phyloP scores from a whole-genome alignment of 2,329 filamentous ascomycete species.

The Aschersonia sp. region DNA sequence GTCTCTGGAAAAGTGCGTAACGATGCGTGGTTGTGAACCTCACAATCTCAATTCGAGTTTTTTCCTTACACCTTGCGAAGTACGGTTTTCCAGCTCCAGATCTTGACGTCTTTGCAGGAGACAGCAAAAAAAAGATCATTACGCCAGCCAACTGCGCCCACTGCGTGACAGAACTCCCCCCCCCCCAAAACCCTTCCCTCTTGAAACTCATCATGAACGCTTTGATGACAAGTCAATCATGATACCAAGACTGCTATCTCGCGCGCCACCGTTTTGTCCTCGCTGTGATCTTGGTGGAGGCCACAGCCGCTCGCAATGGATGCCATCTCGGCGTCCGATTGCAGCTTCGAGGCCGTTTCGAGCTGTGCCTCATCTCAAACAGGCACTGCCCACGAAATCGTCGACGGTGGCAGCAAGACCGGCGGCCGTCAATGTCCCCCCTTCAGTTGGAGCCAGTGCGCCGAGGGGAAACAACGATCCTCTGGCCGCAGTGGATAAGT shows the following conservation, averaged over 20 bases:
- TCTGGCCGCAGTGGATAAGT: slow-evolving; percentile 23
- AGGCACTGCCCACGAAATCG: slow-evolving; percentile 7
- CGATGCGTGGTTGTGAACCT: no score
- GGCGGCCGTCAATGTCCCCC: background rate
- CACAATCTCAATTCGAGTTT: no score
- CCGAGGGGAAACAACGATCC: slow-evolving; percentile 13
- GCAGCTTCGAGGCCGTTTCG: slow-evolving; percentile 13
- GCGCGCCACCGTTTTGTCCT: slow-evolving; percentile 17
- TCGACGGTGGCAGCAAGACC: background rate
- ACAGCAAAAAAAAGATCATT: no score
- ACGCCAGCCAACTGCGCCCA: no score
- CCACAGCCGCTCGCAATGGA: slow-evolving; percentile 14
- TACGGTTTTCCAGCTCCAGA: no score
- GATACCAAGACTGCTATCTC: slow-evolving; percentile 20
- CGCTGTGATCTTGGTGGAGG: slow-evolving; percentile 13
- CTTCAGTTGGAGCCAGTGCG: slow-evolving; percentile 5
- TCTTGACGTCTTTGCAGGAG: no score
- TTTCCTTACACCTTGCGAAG: no score
- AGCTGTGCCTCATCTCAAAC: slow-evolving; percentile 12
- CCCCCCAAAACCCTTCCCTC: no score
- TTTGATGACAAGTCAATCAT: slow-evolving; percentile 9
- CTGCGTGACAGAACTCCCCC: no score
- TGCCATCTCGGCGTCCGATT: slow-evolving; percentile 11
- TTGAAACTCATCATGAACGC: no score
- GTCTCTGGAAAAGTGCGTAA: no score